phyloP scores from a whole-genome alignment of 202 grass and related monocot genomes.

The Elaeis oleifera region DNA sequence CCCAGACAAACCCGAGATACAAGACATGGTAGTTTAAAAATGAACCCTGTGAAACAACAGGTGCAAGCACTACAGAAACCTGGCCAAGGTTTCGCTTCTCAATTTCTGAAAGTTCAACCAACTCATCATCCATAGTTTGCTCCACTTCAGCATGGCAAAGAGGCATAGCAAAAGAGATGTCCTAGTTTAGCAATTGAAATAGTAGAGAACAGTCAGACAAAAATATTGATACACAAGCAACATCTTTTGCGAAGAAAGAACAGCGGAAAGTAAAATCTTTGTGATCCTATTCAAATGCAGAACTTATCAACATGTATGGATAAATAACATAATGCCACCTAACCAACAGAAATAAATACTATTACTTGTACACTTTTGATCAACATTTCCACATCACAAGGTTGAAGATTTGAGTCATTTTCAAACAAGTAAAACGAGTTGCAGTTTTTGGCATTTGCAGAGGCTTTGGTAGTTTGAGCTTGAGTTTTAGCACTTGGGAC shows the following conservation, averaged over 20 bases:
- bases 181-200: constrained; percentile 31
- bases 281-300: not conserved
- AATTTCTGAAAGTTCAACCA: constrained; percentile 84
- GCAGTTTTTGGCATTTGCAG: no score
- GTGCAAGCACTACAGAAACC: constrained; percentile 30
- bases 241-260: not conserved
- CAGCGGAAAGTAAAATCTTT: no score
- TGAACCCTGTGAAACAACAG: not conserved
- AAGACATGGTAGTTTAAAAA: not conserved
- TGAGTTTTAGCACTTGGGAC: no score
- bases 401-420: no score
- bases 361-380: no score
- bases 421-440: no score
- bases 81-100: constrained; percentile 73
- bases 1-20: not conserved
- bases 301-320: not conserved
- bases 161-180: constrained; percentile 75
- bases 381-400: no score
- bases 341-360: no score
- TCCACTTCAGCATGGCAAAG: constrained; percentile 67
- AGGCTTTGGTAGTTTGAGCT: no score
- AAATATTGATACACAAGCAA: not conserved
- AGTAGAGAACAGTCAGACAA: constrained; percentile 9
- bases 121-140: constrained; percentile 67
- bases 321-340: no score